These are phyloP conservation scores for Spathaspora boniae DNA, from an alignment of 805 yeast species.

Conservation along the genomic window DNA sequence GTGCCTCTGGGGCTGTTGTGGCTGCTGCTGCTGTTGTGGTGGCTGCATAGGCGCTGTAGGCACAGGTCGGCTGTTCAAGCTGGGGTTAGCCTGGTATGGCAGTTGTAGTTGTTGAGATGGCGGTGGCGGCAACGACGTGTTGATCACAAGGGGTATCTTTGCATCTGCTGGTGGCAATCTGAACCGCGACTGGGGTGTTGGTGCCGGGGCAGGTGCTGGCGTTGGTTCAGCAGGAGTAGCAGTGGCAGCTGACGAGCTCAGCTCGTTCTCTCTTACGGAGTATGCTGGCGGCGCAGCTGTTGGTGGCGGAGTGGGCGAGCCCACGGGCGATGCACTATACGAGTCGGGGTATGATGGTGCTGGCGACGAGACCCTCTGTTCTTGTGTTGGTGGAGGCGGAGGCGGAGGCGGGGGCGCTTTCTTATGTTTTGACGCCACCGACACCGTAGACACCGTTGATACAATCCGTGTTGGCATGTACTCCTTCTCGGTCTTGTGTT, in stretches of 20 bases:
- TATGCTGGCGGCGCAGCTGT: slow-evolving; percentile 9
- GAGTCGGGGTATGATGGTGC: slow-evolving; percentile 11
- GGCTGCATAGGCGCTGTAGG: slow-evolving; percentile 13
- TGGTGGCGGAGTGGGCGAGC: slow-evolving; percentile 9
- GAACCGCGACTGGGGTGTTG: slow-evolving; percentile 21
- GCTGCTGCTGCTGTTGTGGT: slow-evolving; percentile 21
- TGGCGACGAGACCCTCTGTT: slow-evolving; percentile 4
- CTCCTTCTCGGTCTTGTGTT: slow-evolving; percentile 14
- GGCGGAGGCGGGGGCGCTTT: slow-evolving; percentile 44
- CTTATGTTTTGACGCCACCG: slow-evolving; percentile 16
- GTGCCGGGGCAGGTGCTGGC: slow-evolving; percentile 7
- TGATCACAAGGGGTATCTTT: slow-evolving; percentile 25
- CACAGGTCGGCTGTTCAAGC: slow-evolving; percentile 1
- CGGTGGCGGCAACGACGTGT: slow-evolving; percentile 12
- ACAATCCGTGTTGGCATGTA: neutral
- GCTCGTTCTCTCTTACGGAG: slow-evolving; percentile 8
- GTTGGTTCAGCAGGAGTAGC: slow-evolving; percentile 5
- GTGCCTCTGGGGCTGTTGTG: slow-evolving; percentile 12
- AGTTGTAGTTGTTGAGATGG: slow-evolving; percentile 4
- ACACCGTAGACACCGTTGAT: slow-evolving; percentile 14
- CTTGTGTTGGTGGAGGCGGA: slow-evolving; percentile 17
- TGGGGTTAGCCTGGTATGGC: slow-evolving; percentile 3
- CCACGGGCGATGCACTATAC: slow-evolving; percentile 10
- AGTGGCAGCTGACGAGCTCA: slow-evolving; percentile 6
- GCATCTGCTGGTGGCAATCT: slow-evolving; percentile 36